Base-by-base conservation (phyloP, 352 stramenopile species). In the Phytophthora cajani region DNA sequence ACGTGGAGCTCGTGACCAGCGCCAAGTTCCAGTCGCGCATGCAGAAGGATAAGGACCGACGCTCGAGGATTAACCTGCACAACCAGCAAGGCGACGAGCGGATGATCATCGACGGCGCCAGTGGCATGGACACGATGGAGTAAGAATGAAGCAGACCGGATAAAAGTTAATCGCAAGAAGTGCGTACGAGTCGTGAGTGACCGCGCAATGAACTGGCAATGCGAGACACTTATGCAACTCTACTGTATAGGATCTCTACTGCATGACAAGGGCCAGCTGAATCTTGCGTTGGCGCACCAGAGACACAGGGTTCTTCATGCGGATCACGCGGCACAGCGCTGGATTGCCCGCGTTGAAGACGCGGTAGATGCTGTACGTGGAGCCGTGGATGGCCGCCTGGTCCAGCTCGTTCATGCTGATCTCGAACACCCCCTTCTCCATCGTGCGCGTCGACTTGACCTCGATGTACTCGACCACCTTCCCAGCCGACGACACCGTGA, bases 391-490 rank as follows among this genome's bases (percentile, higher is more conserved):
- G 17, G 77, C 77, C n/a, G 89, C 89, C 58, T 93, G 82, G 69
- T 96, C 87, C 65, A 96, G 70, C 63, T 96, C 89, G 72, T 96
- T 94, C 83, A 94, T 91, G 60, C 86, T 94, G 72, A 96, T 96
- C 83, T 96, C 89, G 52, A 96, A 96, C 61, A 92, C 75, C 25
- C 78, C 77, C 64, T 96, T 96, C 70, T 96, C 89, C 81, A 92
- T 93, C 21, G 88, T 96, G 33, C 88, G 86, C 46, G 89, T 96
- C 40, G 85, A 86, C 60, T 96, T 96, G 49, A 96, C 89, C 64
- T 96, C 89, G 32, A 95, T 80, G 69, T 91, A 96, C 75, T 96
- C 87, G 55, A 89, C 74, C 38, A 91, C 71, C 32, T 74, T 79
- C 25, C 78, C 82, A 30, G 52, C 72, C 10, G 54, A 77, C 14